Base-by-base conservation (phyloP, 805 yeast species). In the Yarrowia keelungensis region DNA sequence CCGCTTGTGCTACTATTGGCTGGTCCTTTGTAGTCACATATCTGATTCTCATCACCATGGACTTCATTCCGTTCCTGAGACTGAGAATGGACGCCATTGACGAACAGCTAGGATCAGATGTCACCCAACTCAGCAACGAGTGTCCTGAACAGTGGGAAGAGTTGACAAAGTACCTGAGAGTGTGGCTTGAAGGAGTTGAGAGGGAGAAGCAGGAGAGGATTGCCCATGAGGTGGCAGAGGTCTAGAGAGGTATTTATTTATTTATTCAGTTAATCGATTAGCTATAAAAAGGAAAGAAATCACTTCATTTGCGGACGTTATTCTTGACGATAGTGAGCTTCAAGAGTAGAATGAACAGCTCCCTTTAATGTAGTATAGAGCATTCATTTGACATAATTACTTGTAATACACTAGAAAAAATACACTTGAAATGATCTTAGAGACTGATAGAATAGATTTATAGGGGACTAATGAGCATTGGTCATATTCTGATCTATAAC, bases 51-150 rank as follows among this genome's bases (percentile, higher is more conserved):
- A 78, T 88, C 47, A 78, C 80, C 68, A 86, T 90, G 90, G 91
- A 94, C 85, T 82, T 81, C 75, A 85, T 92, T 72, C 98, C 98
- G 73, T 86, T 85, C 84, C 83, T 93, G 78, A 88, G 89, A 79
- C 80, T 93, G 75, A 87, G 98, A 83, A 85, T 93, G 79, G 86
- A 87, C 74, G 91, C 90, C 75, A 97, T 93, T 73, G 97, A 93
- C 76, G 98, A 94, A 81, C 86, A 88, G 73, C 76, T 87, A 73
- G 98, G 98, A 71, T 90, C 96, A 54, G 98, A 94, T 79, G 84
- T 87, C 72, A 89, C 92, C 35, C 92, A 92, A 82, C 90, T 93
- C 74, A 97, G 97, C 75, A 97, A 92, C 79, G 89, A 87, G 79
- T 89, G 95, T 69, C 90, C 74, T 22, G 76, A 72, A 38, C 68